Evolutionary conservation across 345 rosid genomes (phyloP), one percentile per base, ranked within the genome.

Genomic region (Arabis hirsuta): DNA sequence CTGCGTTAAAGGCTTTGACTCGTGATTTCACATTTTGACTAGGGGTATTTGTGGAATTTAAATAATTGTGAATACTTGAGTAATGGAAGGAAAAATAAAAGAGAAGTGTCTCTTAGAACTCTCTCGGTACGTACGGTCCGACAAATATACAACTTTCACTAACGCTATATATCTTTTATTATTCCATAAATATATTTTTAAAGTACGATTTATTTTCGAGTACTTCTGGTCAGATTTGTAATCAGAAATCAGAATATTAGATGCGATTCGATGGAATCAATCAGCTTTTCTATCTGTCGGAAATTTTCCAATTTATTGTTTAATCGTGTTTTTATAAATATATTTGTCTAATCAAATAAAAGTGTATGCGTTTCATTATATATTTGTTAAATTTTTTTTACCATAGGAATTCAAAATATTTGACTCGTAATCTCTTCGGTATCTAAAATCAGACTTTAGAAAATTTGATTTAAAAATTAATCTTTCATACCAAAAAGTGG

Each of bases 121-220:
- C 39, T 69, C 79, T 41, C 8, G 38, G 69, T 62, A 54, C 69
- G 79, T 69, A 62, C 74, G 74, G 71, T 65, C 74, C 72, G 67
- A 70, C 72, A 69, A 22, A 22, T 34, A 34, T 68, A 19, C 19
- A 44, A 54, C 65, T 69, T 62, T 63, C 47, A 51, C 50, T 70
- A 47, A 31, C 48, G 72, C 60, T 22, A 22, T 22, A 63, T 34
- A 76, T 64, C 51, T 63, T 76, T 62, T 63, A 54, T 36, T 62
- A 61, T 47, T 67, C 53, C 42, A 8, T 47, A 62, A 9, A 7
- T 41, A 9, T 60, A 41, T 8, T 29, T 7, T 34, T 6, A 5
- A 32, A 5, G 16, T 62, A 36, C 27, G 5, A 29, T 54, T 60
- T 67, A 2, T 3, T 55, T 55, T 69, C 3, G 61, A 69, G 58